A percentile compares a stretch with the other conserved stretches of the same genome.
These are phyloP conservation scores for Aspergillus nidulans DNA, from an alignment of 495 filamentous ascomycete species.

Conservation along the genomic window DNA sequence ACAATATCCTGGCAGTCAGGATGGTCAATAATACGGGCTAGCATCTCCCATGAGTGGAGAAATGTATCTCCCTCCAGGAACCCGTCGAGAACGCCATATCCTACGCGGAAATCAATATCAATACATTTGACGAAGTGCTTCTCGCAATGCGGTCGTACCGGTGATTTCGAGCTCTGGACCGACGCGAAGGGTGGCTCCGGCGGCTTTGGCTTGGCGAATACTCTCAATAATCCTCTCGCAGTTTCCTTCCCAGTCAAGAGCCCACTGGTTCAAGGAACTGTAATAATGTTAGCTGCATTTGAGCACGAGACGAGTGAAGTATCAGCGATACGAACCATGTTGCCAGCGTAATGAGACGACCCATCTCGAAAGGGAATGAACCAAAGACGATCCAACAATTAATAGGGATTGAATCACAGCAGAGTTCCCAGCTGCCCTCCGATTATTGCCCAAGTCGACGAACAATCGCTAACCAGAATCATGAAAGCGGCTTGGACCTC, in stretches of 20 bases:
- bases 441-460: not conserved
- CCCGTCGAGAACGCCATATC: slow-evolving; percentile 72
- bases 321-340: slow-evolving; percentile 28
- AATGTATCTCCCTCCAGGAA: slow-evolving; percentile 52
- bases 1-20: slow-evolving; percentile 68
- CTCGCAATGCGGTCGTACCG: slow-evolving; percentile 20
- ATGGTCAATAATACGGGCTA: slow-evolving; percentile 60
- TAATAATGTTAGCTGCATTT: slow-evolving; percentile 1
- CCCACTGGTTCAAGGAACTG: slow-evolving; percentile 53
- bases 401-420: not conserved
- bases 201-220: slow-evolving; percentile 65
- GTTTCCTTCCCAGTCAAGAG: slow-evolving; percentile 78
- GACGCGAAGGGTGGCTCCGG: slow-evolving; percentile 66
- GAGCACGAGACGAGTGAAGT: not conserved
- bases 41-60: slow-evolving; percentile 70
- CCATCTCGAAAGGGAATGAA: slow-evolving; percentile 23
- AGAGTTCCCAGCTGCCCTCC: not conserved
- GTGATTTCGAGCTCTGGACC: slow-evolving; percentile 71
- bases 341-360: slow-evolving; percentile 37
- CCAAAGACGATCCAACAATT: not conserved
- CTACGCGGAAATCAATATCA: slow-evolving; percentile 21
- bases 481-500: slow-evolving; percentile 11
- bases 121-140: not conserved
- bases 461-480: not conserved
- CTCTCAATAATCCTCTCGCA: slow-evolving; percentile 67